These are phyloP conservation scores for Gossypium davidsonii DNA, from an alignment of 441 rosid species.

Conservation along the genomic window DNA sequence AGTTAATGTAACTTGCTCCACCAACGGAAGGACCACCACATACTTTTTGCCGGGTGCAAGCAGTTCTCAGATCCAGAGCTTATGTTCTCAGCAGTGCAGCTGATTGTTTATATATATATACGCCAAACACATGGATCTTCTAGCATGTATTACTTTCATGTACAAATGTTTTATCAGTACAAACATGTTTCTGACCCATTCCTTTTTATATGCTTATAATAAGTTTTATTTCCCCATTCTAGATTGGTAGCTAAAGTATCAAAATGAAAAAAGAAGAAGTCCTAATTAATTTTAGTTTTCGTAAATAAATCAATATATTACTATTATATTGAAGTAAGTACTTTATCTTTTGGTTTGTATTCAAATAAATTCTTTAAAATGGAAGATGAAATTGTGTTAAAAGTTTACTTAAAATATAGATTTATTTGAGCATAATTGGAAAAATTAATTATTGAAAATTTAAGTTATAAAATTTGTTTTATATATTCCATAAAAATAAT, in stretches of 20 bases:
- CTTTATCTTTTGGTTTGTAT: background rate
- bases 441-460: too few species aligned
- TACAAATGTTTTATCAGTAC: background rate
- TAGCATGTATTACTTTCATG: slow-evolving; percentile 1
- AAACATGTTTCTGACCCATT: background rate
- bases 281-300: background rate
- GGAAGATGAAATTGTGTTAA: background rate
- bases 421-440: background rate
- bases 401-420: background rate
- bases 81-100: slow-evolving; percentile 51
- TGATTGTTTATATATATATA: slow-evolving; percentile 22
- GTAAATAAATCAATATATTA: background rate
- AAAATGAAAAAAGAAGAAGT: background rate
- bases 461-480: too few species aligned
- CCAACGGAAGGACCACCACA: slow-evolving; percentile 44
- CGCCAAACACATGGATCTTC: background rate
- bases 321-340: background rate
- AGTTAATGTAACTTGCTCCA: slow-evolving; percentile 60
- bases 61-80: slow-evolving; percentile 44
- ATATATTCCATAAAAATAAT: too few species aligned
- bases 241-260: background rate
- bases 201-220: background rate
- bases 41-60: slow-evolving; percentile 46
- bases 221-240: background rate
- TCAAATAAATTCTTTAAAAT: background rate